phyloP scores from a whole-genome alignment of 169 alveolate species.

The Neospora caninum region DNA sequence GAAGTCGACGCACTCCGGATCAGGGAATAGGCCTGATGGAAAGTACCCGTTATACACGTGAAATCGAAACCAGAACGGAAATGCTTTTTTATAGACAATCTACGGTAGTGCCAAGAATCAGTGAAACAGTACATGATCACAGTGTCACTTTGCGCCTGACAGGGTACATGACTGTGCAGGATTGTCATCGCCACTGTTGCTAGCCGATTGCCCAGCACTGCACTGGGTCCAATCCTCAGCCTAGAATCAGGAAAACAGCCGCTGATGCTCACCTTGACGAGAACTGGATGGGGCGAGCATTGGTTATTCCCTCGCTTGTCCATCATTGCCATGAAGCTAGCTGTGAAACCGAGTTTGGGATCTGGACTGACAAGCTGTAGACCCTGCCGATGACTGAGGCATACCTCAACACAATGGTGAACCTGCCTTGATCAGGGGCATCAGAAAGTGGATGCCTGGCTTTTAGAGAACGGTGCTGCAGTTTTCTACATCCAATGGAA shows the following conservation, averaged over 20 bases:
- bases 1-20: too few relatives aligned
- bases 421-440: background rate
- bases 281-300: constrained; percentile 75
- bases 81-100: background rate
- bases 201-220: background rate
- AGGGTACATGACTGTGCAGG: background rate
- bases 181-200: background rate
- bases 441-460: background rate
- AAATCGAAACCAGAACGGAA: too few relatives aligned
- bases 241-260: background rate
- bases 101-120: background rate
- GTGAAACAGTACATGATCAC: too few relatives aligned
- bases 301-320: constrained; percentile 79
- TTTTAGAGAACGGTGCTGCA: background rate
- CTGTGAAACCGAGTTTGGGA: constrained; percentile 68
- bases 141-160: too few relatives aligned
- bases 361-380: constrained; percentile 83
- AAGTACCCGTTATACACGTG: too few relatives aligned
- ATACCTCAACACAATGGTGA: background rate
- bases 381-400: constrained; percentile 85
- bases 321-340: constrained; percentile 89
- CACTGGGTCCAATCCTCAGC: background rate
- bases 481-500: background rate
- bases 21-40: too few relatives aligned
- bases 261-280: constrained; percentile 33